Base-by-base conservation (phyloP, 192 early-diverging fungal genomes). In the Coemansia sp. region DNA sequence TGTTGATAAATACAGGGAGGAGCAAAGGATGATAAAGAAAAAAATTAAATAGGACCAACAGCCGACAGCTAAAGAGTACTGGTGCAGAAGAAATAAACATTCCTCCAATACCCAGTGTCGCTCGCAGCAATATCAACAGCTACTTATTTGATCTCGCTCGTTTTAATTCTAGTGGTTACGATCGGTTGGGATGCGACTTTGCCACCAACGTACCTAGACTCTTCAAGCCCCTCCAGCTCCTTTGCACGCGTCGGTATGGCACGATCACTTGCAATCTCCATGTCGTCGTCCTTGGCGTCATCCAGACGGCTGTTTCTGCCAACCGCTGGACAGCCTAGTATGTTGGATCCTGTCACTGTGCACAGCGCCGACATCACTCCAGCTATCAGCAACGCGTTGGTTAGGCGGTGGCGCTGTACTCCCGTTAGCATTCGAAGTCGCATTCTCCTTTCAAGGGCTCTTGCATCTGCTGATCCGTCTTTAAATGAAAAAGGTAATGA, bases 321-420 rank as follows among this genome's bases (percentile, higher is more conserved):
- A 8, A 75, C 81, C n/a, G 72, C 81, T 12, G 81, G 81, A 54
- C 81, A 83, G n/a, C 72, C 76, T 17, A 83, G 64, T 17, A 83
- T 22, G 59, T 65, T 83, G 16, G 81, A 72, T 5, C 76, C 81
- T n/a, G 76, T 83, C 17, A 83, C 81, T 0, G 81, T 83, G 7
- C 65, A 76, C 17, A 83, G 62, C 4, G 76, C 81, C 11, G 81
- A 78, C 13, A 61, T 67, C 0, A 75, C 81, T 9, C 81, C 81
- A 5, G 73, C 76, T 5, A 77, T 54, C 50, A 83, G 78, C 49
- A 83, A 61, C 76, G 64, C 66, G 60, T 83, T 83, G 13, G 81
- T 83, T 50, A 83, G 58, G 13, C 70, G 25, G 69, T 83, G 81
- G 38, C 76, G 55, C 63, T 83, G 81, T 22, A 70, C 64, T 5